phyloP scores from a whole-genome alignment of 2,329 filamentous ascomycete genomes.

The Arachnomyces sp. region DNA sequence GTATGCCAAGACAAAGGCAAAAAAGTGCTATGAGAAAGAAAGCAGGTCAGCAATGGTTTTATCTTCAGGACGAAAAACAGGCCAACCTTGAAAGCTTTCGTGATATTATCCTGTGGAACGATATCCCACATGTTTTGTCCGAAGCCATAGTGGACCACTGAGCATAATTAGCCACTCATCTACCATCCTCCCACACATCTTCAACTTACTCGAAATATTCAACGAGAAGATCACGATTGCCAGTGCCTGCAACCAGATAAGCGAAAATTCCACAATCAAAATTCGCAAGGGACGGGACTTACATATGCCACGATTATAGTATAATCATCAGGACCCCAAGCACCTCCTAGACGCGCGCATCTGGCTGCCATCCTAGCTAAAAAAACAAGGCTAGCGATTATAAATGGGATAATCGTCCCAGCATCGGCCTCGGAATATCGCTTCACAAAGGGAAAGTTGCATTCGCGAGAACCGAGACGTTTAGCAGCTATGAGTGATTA shows the following conservation, averaged over 20 bases:
- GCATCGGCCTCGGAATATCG: constrained; percentile 9
- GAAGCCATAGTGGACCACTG: constrained; percentile 14
- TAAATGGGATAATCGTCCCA: constrained; percentile 10
- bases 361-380: constrained; percentile 10
- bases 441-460: constrained; percentile 6
- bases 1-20: constrained; percentile 14
- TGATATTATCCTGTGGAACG: constrained; percentile 14
- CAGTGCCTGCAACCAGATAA: constrained; percentile 6
- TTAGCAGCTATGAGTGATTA: constrained; percentile 4
- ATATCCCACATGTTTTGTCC: constrained; percentile 19
- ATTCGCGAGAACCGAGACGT: constrained; percentile 7
- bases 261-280: neutral
- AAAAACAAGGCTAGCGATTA: constrained; percentile 12
- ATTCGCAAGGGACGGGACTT: neutral
- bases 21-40: constrained; percentile 12
- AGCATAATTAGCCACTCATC: too few species aligned
- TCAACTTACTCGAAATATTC: constrained; percentile 9
- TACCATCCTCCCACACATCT: too few species aligned
- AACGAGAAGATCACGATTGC: constrained; percentile 9
- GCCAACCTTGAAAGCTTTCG: constrained; percentile 13
- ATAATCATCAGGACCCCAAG: constrained; percentile 13
- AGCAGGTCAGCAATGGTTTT: too few species aligned
- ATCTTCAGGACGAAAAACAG: neutral
- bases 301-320: constrained; percentile 14
- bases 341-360: constrained; percentile 8